Evolutionary conservation across 140 eudicot species (phyloP), one percentile per base, ranked within the genome.

Genomic region (Anethum foeniculum): DNA sequence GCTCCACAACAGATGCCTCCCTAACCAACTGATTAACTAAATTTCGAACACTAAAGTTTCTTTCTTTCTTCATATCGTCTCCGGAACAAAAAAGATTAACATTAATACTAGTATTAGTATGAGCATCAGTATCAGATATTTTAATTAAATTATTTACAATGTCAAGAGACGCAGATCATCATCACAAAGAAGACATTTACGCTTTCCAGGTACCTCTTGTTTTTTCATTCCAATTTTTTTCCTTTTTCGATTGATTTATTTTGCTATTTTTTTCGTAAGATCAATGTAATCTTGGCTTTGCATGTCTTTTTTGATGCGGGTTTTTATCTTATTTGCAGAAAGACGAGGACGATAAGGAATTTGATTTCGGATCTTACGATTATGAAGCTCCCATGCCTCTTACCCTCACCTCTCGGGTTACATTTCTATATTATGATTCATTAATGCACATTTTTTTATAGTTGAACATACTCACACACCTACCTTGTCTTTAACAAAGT

Each of bases 381-480:
- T 75, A 81, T 41, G 99, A 87, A 62, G 69, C 86, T 86, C 85
- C 95, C 46, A 80, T 90, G 81, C 93, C 97, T 79, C 95, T 92
- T 64, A 88, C 96, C 56, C 95, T 90, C 81, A 86, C 98, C 81
- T 90, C 99, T 51, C 77, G 97, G 88, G 99, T 91, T 11, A 51
- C 18, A 85, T 85, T 79, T 74, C 25, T 36, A 38, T 67, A 60
- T 4, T 8, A 38, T n/a, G 32, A 23, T 27, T 25, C 38, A 34
- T 3, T 34, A 34, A 34, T 34, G 38, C 38, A 34, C 38, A 34
- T 34, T 34, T 34, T 34, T 34, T 34, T 34, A 3, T 34, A n/a
- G n/a, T n/a, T n/a, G n/a, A n/a, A n/a, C n/a, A n/a, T n/a, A n/a
- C n/a, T n/a, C n/a, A n/a, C n/a, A n/a, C n/a, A n/a, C n/a, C n/a